Evolutionary conservation across 1,284 basidiomycete species (phyloP).

Genomic region (Anthracocystis setariae): DNA sequence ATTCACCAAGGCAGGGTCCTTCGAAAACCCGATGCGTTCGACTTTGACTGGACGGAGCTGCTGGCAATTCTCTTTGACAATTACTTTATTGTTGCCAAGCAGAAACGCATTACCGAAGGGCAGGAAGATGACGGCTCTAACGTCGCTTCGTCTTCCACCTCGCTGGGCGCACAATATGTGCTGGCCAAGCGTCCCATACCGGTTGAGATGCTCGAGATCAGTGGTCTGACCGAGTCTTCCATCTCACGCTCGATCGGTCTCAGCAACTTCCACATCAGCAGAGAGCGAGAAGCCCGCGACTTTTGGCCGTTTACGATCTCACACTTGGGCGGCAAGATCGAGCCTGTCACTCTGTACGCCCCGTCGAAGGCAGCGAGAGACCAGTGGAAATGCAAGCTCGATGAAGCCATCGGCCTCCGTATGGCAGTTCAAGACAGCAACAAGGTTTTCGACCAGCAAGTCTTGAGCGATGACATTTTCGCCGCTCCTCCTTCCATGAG

Average conservation of each 20-base stretch:
- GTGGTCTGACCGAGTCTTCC: constrained; percentile 56
- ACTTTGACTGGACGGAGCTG: constrained; percentile 66
- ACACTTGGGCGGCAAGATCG: constrained; percentile 55
- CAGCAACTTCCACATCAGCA: constrained; percentile 58
- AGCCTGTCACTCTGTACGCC: constrained; percentile 77
- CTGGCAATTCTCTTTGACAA: constrained; percentile 65
- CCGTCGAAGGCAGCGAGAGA: constrained; percentile 78
- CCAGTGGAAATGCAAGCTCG: constrained; percentile 89
- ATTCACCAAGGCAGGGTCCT: constrained; percentile 58
- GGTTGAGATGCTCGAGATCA: constrained; percentile 59
- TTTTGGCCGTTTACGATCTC: constrained; percentile 63
- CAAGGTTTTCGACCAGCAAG: constrained; percentile 73
- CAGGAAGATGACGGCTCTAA: constrained; percentile 33
- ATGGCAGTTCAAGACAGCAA: constrained; percentile 88
- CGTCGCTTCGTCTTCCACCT: constrained; percentile 21
- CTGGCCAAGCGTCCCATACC: constrained; percentile 64
- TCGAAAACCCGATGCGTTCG: constrained; percentile 62
- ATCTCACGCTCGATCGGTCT: constrained; percentile 59
- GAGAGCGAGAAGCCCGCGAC: constrained; percentile 54
- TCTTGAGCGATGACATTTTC: constrained; percentile 67
- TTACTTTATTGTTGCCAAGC: constrained; percentile 62
- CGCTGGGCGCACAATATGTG: constrained; percentile 38
- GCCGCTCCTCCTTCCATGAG: constrained; percentile 42
- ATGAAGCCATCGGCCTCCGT: constrained; percentile 85
- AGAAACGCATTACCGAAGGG: constrained; percentile 36